Base-by-base conservation (phyloP, 768 basidiomycete species). In the Mrakia gelida region DNA sequence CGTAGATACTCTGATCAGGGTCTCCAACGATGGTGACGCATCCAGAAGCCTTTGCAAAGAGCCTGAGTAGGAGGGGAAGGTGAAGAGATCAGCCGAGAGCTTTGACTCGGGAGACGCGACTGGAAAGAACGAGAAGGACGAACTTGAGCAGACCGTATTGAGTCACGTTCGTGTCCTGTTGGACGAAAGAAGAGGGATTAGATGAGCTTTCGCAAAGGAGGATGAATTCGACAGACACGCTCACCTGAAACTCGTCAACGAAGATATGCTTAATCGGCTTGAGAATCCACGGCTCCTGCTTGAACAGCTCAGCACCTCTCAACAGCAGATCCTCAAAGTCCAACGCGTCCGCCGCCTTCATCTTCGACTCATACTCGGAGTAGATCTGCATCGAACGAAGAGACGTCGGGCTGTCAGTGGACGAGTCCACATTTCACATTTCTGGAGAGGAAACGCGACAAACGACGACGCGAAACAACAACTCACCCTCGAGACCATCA, bases 1-100 rank as follows among this genome's bases (percentile, higher is more conserved):
- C 92, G 80, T 94, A 94, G 61, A 94, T 94, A 0, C 92, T 93
- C 82, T 95, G 94, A 83, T 95, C 94, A 0, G 94, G 94, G 84
- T 95, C 94, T 0, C 94, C 94, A 3, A 95, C 93, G 59, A 95
- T 88, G 6, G 91, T 93, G 38, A 94, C 71, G 21, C 71, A 72
- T 72, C 45, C 45, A 2, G 41, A 45, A 5, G 11, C 52, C 16
- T 45, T 41, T 1, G 71, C 71, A 9, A 72, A 56, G 43, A 72
- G 52, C 21, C 71, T 72, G 28, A n/a, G 34, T 13, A 8, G 6
- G 15, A 49, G 41, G 28, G 18, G 34, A 94, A 3, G 65, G 16
- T 94, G 90, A 3, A 9, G 1, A n/a, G 30, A 13, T 34, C 18
- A n/a, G n/a, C 13, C 5, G 41, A 63, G 38, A 8, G 38, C 38